Conservation (phyloP, 1,139 yeast genomes). For the Yamadazyma membranifaciens region DNA sequence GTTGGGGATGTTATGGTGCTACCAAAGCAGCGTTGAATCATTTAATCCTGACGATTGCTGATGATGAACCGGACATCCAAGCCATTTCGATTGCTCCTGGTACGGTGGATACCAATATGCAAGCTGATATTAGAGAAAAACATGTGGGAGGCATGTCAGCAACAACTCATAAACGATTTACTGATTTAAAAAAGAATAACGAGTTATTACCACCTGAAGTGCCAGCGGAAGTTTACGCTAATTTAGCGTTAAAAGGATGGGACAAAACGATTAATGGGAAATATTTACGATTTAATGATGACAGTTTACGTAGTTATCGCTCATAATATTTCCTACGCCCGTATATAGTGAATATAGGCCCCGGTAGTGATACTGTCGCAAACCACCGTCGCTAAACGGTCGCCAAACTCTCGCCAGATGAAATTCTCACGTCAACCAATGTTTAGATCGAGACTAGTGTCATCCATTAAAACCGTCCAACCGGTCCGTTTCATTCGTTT, state of each 20-base stretch:
- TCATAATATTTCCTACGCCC: too few relatives aligned
- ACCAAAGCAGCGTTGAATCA: conserved; percentile 89
- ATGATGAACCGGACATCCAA: conserved; percentile 60
- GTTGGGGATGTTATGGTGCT: conserved; percentile 90
- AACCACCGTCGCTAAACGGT: too few relatives aligned
- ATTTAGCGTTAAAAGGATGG: conserved; percentile 61
- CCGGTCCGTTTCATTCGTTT: neutral
- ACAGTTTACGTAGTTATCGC: conserved; percentile 20
- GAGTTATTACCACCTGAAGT: conserved; percentile 61
- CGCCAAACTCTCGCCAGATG: neutral
- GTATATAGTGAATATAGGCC: too few relatives aligned
- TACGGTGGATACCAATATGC: conserved; percentile 89
- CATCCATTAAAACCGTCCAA: neutral
- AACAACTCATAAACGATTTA: conserved; percentile 56
- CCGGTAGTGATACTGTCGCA: too few relatives aligned
- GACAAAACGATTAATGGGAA: conserved; percentile 55
- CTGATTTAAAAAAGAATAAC: conserved; percentile 53
- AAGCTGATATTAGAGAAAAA: conserved; percentile 63
- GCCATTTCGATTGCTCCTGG: conserved; percentile 87
- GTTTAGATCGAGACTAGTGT: neutral
- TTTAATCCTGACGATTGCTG: conserved; percentile 61
- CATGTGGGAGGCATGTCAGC: conserved; percentile 57
- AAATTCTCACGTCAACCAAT: neutral
- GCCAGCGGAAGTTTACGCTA: conserved; percentile 69
- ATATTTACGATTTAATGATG: conserved; percentile 62